Evolutionary conservation across 1,139 yeast genomes (phyloP).

Genomic region (Hyphopichia fennica): DNA sequence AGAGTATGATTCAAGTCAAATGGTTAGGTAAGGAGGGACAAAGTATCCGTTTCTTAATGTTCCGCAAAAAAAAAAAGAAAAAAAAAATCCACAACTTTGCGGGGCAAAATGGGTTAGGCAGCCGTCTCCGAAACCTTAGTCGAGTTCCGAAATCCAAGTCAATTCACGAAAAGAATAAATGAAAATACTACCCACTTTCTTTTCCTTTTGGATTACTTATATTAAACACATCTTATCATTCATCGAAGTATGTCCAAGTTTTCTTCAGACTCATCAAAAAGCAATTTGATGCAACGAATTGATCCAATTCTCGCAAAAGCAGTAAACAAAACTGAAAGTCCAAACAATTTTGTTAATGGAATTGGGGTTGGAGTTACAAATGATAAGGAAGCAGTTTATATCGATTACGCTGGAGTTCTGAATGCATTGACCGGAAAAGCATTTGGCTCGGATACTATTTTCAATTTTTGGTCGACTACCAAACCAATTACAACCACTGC

Average conservation of each 20-base stretch:
- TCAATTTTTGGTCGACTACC: conserved; percentile 13
- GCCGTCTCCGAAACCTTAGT: too few species aligned
- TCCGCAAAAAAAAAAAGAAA: too few species aligned
- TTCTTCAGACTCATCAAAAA: neutral
- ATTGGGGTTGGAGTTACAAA: conserved; percentile 17
- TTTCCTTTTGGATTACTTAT: too few species aligned
- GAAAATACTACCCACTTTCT: too few species aligned
- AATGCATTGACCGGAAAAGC: conserved; percentile 6
- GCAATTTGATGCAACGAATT: neutral
- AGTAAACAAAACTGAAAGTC: conserved; percentile 1
- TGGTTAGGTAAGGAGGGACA: too few species aligned
- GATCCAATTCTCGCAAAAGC: conserved; percentile 2
- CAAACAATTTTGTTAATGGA: conserved; percentile 9
- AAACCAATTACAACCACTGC: conserved; percentile 20
- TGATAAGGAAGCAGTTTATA: conserved; percentile 11
- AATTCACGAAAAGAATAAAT: too few species aligned
- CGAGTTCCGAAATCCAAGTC: too few species aligned
- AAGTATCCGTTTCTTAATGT: too few species aligned
- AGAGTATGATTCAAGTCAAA: too few species aligned
- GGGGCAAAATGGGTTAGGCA: too few species aligned
- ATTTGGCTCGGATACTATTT: conserved; percentile 8
- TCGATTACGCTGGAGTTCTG: conserved; percentile 12
- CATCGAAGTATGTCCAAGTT: neutral
- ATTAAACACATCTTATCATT: too few species aligned
- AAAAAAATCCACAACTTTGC: too few species aligned